Evolutionary conservation across 2,329 filamentous ascomycete genomes (phyloP), one percentile per base, ranked within the genome.

Genomic region (Penicillium sp.): DNA sequence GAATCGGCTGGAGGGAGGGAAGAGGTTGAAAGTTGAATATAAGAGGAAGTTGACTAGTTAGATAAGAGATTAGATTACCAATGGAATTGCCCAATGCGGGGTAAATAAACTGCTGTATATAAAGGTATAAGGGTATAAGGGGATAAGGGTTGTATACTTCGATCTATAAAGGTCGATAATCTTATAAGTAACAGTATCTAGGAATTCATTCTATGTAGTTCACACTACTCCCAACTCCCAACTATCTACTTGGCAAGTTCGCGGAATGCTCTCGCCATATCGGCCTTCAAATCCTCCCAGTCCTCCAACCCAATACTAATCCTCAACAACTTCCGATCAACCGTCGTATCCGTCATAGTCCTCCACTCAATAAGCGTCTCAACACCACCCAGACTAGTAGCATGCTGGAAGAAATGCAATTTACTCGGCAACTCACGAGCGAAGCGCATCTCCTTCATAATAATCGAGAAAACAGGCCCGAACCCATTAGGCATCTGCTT

Each of bases 361-460:
- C 94, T 82, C 94, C 94, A 99, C 82, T 99, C 94, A 66, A 99
- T 92, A 78, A 97, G 76, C 69, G 91, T 94, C 82, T 97, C 94
- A 10, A 97, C 91, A 5, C 94, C 93, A 2, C 94, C 94, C 29
- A 97, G 76, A 73, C 90, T 95, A 2, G 94, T 99, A 6, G 94
- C 94, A 75, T 99, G 94, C 67, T 96, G 91, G 79, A 97, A 97
- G 44, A 96, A 82, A 2, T 80, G 72, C 71, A 97, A 76, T 73
- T 90, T 89, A 68, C 87, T 89, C 4, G 94, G 94, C 61, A 99
- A 75, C 31, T 78, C 74, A 63, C 81, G 84, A 4, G 94, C 92
- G 50, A 83, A 70, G 1, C 79, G 76, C 59, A 83, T 79, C 3
- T 82, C 78, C 67, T 83, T 83, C 78, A 90, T 82, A 57, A 82